Base-by-base conservation (phyloP, 371 early-diverging fungal species). In the Mucor irregularis region DNA sequence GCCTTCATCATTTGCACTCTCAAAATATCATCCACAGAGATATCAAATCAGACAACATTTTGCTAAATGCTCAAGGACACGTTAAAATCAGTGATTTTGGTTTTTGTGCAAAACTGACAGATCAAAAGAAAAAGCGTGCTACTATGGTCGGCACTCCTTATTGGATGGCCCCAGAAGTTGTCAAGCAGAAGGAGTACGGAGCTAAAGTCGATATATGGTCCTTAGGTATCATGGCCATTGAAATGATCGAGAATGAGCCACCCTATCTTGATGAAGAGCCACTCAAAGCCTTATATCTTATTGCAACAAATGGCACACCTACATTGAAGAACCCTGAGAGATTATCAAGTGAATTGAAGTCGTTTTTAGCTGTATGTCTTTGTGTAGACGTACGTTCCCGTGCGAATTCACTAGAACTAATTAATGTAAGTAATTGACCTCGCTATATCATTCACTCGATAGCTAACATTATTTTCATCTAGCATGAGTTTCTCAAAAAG, bases 231-330 rank as follows among this genome's bases (percentile, higher is more conserved):
- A 92, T 95, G 90, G 93, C 96, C 1, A 98, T 97, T 64, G 98
- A 99, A 76, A 94, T 99, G 94, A 86, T 97, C 61, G 96, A 97
- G 69, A 93, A 93, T 48, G 96, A 95, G 74, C 97, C 97, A 24
- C 99, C 99, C 31, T 99, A 97, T 68, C 72, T 96, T 66, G 93
- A 96, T 51, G 97, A 95, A 71, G 92, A 95, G 60, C 92, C 95
- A 16, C 74, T 97, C 48, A 93, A 93, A 78, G 98, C 98, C 1
- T 78, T 97, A 30, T 97, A 96, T 67, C 71, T 97, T 54, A 96
- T 96, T 70, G 95, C 97, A 9, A 97, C 97, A 28, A 95, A 97
- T 65, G 99, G 99, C 33, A 98, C 96, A 1, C 98, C 98, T 2
- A 89, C 91, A 5, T 74, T 98, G 25, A 92, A 93, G 76, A 66